phyloP scores from a whole-genome alignment of 139 green algal species.

The Picochlorum sp. region DNA sequence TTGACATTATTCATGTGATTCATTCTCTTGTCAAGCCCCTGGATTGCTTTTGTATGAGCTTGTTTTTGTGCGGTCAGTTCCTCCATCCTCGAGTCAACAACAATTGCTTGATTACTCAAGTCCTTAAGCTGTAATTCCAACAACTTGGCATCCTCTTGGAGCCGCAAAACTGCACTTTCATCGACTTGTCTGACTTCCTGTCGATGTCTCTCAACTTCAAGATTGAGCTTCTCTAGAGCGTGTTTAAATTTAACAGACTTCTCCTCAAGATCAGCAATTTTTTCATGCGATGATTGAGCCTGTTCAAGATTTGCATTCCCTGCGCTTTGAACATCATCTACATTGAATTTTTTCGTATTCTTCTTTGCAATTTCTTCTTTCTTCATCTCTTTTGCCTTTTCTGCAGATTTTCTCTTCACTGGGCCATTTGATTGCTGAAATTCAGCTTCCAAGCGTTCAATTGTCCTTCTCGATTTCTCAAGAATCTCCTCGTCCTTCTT shows the following conservation, averaged over 20 bases:
- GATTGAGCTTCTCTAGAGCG: background rate
- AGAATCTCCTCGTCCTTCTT: background rate
- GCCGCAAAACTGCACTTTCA: no score
- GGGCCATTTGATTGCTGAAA: background rate
- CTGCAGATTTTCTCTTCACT: background rate
- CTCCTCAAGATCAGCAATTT: background rate
- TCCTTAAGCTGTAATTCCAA: background rate
- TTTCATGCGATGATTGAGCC: background rate
- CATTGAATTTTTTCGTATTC: no score
- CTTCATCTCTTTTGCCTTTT: background rate
- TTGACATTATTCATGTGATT: conserved; percentile 18
- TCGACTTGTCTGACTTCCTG: no score
- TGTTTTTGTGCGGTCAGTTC: no score
- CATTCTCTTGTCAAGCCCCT: background rate
- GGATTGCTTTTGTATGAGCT: background rate
- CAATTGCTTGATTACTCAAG: background rate
- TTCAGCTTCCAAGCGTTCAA: conserved; percentile 5
- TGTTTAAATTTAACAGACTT: background rate
- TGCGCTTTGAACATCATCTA: no score
- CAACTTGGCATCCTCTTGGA: background rate
- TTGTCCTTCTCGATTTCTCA: background rate
- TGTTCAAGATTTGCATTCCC: background rate
- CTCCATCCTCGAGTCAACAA: no score
- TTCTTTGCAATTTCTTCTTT: background rate
- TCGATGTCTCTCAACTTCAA: no score